phyloP scores from a whole-genome alignment of 805 yeast genomes.

The Kluyveromyces lactis region DNA sequence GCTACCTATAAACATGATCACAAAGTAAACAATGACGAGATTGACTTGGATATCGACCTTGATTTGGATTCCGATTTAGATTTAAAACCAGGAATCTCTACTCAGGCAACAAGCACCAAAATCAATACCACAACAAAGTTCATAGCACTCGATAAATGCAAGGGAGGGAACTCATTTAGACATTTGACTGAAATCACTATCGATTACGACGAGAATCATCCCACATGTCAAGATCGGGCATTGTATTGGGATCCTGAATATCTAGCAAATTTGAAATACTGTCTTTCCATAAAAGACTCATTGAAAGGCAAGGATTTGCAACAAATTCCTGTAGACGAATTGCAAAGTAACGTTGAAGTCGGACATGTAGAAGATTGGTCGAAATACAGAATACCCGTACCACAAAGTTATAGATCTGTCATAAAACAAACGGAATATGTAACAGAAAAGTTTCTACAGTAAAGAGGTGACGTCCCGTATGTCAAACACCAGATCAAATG shows the following conservation, averaged over 20 bases:
- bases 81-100: slow-evolving; percentile 8
- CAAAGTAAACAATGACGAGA: slow-evolving; percentile 13
- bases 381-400: slow-evolving; percentile 1
- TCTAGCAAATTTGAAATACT: slow-evolving; percentile 14
- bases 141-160: slow-evolving; percentile 78
- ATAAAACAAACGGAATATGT: neutral
- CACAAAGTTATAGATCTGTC: neutral
- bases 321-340: slow-evolving; percentile 2
- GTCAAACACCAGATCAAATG: no score
- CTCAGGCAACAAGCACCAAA: slow-evolving; percentile 6
- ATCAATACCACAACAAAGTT: slow-evolving; percentile 38
- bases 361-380: slow-evolving; percentile 5
- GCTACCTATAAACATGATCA: slow-evolving; percentile 43
- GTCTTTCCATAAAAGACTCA: slow-evolving; percentile 1
- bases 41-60: slow-evolving; percentile 31
- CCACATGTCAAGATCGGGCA: slow-evolving; percentile 10
- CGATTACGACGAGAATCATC: slow-evolving; percentile 25
- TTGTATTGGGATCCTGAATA: slow-evolving; percentile 34
- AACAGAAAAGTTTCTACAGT: neutral
- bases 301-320: neutral
- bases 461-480: no score
- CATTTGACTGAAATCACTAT: slow-evolving; percentile 48
- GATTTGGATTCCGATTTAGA: slow-evolving; percentile 9
- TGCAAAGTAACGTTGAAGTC: slow-evolving; percentile 2
- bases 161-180: slow-evolving; percentile 40